Evolutionary conservation across 2,329 filamentous ascomycete species (phyloP).

Genomic region (Acrocalymma vagum): DNA sequence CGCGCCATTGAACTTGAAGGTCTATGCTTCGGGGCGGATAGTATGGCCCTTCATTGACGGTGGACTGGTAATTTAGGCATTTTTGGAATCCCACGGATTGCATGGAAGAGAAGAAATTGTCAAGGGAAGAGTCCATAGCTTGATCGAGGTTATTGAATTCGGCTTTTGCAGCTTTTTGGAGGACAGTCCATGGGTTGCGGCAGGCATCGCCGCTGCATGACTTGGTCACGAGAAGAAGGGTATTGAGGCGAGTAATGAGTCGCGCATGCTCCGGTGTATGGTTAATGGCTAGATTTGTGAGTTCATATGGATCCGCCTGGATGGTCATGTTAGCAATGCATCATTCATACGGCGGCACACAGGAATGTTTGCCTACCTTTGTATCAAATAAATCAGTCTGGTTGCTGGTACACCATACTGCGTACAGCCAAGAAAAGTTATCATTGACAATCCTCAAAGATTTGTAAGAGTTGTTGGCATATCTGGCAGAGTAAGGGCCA

Average conservation of each 20-base stretch:
- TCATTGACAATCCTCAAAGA: conserved; percentile 62
- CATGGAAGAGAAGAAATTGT: too few species aligned
- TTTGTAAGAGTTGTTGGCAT: conserved; percentile 72
- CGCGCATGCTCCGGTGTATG: conserved; percentile 4
- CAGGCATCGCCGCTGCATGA: conserved; percentile 65
- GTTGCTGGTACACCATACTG: conserved; percentile 73
- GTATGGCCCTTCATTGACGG: too few species aligned
- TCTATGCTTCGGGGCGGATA: too few species aligned
- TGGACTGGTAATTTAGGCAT: too few species aligned
- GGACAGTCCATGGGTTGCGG: too few species aligned
- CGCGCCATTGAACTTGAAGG: too few species aligned
- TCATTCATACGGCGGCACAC: too few species aligned
- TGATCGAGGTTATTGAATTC: too few species aligned
- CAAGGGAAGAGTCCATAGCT: too few species aligned
- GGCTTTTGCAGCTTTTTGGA: too few species aligned
- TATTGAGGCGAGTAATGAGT: conserved; percentile 53
- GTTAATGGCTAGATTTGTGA: conserved; percentile 47
- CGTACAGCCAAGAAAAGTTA: conserved; percentile 72
- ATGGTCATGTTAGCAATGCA: background rate
- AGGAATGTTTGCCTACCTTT: conserved; percentile 57
- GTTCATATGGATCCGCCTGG: conserved; percentile 39
- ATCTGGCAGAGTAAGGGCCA: too few species aligned
- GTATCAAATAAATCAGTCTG: conserved; percentile 73
- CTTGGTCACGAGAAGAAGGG: conserved; percentile 68
- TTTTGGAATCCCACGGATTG: too few species aligned